Percentiles rank a stretch among this genome's conserved stretches.
Conservation (phyloP, 176 grass and related monocot species). For the Stipa capillata region DNA sequence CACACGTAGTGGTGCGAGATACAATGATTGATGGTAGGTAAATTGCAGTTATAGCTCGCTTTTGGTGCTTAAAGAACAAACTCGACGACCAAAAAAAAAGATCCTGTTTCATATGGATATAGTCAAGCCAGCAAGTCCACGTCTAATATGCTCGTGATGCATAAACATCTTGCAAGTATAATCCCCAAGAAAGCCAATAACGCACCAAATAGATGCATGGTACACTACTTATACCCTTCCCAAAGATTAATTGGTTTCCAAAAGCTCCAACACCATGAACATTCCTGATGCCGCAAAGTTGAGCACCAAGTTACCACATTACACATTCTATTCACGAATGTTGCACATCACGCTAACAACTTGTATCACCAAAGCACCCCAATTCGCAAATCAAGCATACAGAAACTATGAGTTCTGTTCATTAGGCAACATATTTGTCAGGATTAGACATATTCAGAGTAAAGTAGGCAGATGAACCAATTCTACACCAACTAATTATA, state of each 20-base stretch:
- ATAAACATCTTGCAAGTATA: not conserved
- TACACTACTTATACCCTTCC: not conserved
- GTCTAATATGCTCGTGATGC: not conserved
- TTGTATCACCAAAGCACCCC: not conserved
- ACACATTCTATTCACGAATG: not conserved
- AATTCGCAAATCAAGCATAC: not conserved
- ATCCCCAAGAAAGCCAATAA: not conserved
- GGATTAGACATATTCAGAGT: not conserved
- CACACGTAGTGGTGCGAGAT: not conserved
- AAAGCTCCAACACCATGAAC: not conserved
- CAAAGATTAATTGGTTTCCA: not conserved
- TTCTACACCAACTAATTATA: not conserved
- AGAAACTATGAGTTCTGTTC: not conserved
- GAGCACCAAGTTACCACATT: not conserved
- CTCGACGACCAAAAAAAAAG: too few relatives aligned
- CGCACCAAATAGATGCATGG: not conserved
- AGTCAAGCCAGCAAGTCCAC: not conserved
- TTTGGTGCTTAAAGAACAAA: not conserved
- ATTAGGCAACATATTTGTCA: not conserved
- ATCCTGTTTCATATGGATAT: not conserved
- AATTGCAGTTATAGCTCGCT: not conserved
- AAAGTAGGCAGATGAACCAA: not conserved
- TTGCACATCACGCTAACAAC: not conserved
- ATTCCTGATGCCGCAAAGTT: not conserved
- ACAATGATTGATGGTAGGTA: not conserved